phyloP scores from a whole-genome alignment of 768 basidiomycete genomes.

The Leccinum uliginosum region DNA sequence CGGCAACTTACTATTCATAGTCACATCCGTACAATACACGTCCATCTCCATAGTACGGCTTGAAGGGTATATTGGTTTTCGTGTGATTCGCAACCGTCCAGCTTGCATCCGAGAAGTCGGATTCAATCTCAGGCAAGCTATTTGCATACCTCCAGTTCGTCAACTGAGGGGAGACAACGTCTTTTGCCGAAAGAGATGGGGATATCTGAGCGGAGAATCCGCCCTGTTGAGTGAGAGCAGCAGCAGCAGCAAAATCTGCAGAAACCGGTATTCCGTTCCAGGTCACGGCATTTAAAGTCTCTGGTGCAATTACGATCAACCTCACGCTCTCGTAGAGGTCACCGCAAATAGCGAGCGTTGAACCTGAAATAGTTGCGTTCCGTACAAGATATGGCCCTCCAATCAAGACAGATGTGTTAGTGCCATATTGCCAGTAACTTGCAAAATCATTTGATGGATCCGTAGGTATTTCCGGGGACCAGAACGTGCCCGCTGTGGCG shows the following conservation, averaged over 20 bases:
- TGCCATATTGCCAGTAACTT: constrained; percentile 70
- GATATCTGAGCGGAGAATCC: constrained; percentile 48
- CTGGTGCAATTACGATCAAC: constrained; percentile 62
- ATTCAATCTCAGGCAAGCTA: constrained; percentile 66
- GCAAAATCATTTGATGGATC: constrained; percentile 37
- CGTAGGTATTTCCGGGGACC: constrained; percentile 62
- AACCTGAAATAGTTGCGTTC: constrained; percentile 43
- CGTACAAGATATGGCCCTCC: constrained; percentile 66
- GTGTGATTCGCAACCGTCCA: constrained; percentile 71
- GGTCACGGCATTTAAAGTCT: constrained; percentile 45
- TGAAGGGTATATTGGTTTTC: constrained; percentile 67
- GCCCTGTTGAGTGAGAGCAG: constrained; percentile 32
- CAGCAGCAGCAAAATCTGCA: constrained; percentile 33
- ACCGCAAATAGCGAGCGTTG: constrained; percentile 57
- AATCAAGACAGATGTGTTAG: constrained; percentile 62
- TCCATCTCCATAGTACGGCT: constrained; percentile 70
- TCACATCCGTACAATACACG: constrained; percentile 82
- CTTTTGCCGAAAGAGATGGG: constrained; percentile 26
- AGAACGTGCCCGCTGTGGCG: constrained; percentile 65
- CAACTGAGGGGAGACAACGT: constrained; percentile 45
- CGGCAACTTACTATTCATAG: constrained; percentile 66
- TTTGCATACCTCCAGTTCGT: constrained; percentile 71
- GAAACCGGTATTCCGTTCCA: constrained; percentile 64
- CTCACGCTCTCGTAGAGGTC: constrained; percentile 59
- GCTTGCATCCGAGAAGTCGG: constrained; percentile 51